Evolutionary conservation across 352 stramenopile species (phyloP).

Genomic region (Phytopythium mirpurense): DNA sequence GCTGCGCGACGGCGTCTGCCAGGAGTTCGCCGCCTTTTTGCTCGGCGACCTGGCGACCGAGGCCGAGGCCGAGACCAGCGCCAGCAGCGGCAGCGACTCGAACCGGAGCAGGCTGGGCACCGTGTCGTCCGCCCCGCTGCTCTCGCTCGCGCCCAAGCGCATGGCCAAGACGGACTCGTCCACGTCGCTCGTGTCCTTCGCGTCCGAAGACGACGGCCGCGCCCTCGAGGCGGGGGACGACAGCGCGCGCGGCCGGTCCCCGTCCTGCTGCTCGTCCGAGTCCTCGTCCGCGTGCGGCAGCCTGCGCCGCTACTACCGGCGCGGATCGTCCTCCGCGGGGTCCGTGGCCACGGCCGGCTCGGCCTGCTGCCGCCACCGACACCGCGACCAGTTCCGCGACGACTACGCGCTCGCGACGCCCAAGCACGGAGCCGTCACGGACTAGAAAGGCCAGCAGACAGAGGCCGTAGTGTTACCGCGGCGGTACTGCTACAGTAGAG

Average conservation of each 20-base stretch:
- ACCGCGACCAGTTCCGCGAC: constrained; percentile 6
- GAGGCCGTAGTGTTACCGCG: no score
- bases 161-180: background rate
- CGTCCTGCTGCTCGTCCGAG: background rate
- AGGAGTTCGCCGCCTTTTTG: constrained; percentile 21
- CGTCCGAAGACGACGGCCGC: background rate
- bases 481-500: no score
- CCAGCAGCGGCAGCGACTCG: background rate
- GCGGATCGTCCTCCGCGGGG: background rate
- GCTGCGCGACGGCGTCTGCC: constrained; percentile 19
- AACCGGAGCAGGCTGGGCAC: background rate
- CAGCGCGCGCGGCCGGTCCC: background rate
- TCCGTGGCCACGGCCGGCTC: background rate
- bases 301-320: constrained; percentile 1
- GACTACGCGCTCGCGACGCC: constrained; percentile 6
- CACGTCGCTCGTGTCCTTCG: constrained; percentile 2
- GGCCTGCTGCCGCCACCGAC: background rate
- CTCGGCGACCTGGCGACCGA: constrained; percentile 12
- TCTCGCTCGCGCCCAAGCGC: background rate
- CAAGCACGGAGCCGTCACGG: background rate
- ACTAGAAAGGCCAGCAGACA: no score
- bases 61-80: background rate
- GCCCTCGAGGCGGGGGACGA: background rate
- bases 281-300: constrained; percentile 3
- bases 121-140: background rate